phyloP scores from a whole-genome alignment of 2,329 filamentous ascomycete species.

The Thielaviopsis musarum region DNA sequence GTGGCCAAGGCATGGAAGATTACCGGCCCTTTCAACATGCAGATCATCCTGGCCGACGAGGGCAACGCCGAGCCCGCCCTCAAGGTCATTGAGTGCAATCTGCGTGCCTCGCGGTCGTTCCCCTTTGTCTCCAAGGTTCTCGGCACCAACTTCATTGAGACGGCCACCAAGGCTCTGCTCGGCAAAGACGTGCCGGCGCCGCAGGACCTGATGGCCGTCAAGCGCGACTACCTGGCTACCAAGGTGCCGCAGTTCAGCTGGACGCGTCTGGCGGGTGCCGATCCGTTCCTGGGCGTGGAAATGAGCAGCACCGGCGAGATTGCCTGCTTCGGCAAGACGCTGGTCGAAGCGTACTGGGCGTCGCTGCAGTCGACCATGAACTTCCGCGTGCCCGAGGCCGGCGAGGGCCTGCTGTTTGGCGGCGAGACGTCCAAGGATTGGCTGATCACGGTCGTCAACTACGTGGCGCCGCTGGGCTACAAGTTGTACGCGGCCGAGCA shows the following conservation, averaged over 20 bases:
- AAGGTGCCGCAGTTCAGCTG: constrained; percentile 99
- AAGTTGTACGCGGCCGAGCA: constrained; percentile 78
- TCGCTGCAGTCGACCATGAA: constrained; percentile 97
- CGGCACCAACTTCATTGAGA: constrained; percentile 90
- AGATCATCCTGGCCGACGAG: constrained; percentile 87
- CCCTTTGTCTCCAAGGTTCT: constrained; percentile 96
- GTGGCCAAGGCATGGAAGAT: constrained; percentile 95
- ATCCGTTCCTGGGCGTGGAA: constrained; percentile 94
- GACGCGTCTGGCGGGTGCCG: constrained; percentile 92
- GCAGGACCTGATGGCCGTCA: constrained; percentile 70
- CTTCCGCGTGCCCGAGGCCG: constrained; percentile 74
- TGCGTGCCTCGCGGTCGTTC: constrained; percentile 93
- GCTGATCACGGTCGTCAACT: constrained; percentile 68
- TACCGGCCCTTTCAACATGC: constrained; percentile 99
- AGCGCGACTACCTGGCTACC: constrained; percentile 85
- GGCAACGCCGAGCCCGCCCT: constrained; percentile 53
- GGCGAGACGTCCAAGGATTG: constrained; percentile 58
- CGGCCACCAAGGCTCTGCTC: constrained; percentile 82
- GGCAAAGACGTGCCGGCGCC: constrained; percentile 72
- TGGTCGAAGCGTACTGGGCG: constrained; percentile 95
- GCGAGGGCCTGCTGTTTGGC: constrained; percentile 88
- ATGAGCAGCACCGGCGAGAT: constrained; percentile 97
- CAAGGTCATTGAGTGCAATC: constrained; percentile 97
- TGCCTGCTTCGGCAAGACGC: constrained; percentile 92
- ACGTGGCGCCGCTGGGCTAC: constrained; percentile 77